Base-by-base conservation (phyloP, 108 stramenopile species). In the Mediolabrus comicus region DNA sequence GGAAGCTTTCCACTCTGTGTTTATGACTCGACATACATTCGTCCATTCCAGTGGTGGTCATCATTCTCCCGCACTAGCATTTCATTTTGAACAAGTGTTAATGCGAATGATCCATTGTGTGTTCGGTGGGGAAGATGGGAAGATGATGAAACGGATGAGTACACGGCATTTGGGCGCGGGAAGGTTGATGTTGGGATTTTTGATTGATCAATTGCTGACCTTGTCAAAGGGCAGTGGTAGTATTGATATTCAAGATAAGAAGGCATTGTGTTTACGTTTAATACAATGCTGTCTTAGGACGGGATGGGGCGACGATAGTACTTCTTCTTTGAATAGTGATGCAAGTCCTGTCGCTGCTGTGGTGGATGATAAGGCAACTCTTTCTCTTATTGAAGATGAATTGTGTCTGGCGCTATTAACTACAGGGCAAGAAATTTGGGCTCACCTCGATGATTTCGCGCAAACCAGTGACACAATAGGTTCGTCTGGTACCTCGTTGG, bases 391-490 rank as follows among this genome's bases (percentile, higher is more conserved):
- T 49, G 84, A 87, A 68, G 93, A 94, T 77, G 90, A 94, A 67
- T 81, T 94, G 52, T 90, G 93, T 79, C 73, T 94, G 19, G 79
- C 90, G 6, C 72, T 94, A 17, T 61, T 94, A 17, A 88, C 87
- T 72, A 86, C 85, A 2, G 93, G 93, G 24, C 93, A 94, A 67
- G 86, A 88, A 5, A 85, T 90, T 63, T 94, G 88, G 88, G 83
- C 84, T 1, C 80, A 90, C 52, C 84, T 87, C 14, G 86, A 81
- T 56, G 72, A 59, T 30, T 39, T 65, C 14, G 67, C 33, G 16
- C 43, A 72, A 58, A 59, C 80, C 13, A 46, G 49, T 19, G 79
- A 83, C 26, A 83, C 86, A 30, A 17, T 49, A 1, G 46, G 65
- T 29, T 49, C n/a, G 66, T 52, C 69, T 14, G 25, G 62, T 6